Evolutionary conservation across 306 rosid species (phyloP).

Genomic region (Vigna radiata): DNA sequence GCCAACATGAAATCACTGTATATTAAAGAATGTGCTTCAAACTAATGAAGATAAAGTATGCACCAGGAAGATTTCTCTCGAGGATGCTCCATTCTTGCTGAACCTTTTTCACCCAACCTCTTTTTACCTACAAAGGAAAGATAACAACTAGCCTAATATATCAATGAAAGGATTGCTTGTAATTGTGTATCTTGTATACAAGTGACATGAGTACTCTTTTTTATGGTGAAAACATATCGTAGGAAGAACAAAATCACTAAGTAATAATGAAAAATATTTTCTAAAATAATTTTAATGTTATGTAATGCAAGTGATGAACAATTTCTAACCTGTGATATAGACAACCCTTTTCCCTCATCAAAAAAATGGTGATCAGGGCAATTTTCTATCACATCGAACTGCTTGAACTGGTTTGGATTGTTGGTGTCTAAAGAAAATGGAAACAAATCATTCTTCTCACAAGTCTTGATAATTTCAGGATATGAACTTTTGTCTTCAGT

Average conservation of each 20-base stretch:
- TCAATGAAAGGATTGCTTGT: not conserved
- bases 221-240: too few species aligned
- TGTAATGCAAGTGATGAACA: slow-evolving; percentile 9
- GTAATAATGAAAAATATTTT: too few species aligned
- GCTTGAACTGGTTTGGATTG: slow-evolving; percentile 60
- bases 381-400: slow-evolving; percentile 69
- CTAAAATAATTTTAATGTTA: too few species aligned
- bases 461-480: slow-evolving; percentile 48
- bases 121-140: slow-evolving; percentile 59
- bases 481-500: slow-evolving; percentile 43
- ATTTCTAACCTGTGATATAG: slow-evolving; percentile 72
- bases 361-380: slow-evolving; percentile 85
- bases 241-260: too few species aligned
- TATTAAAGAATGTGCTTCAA: slow-evolving; percentile 16
- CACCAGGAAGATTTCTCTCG: slow-evolving; percentile 87
- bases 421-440: slow-evolving; percentile 47
- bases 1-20: not conserved
- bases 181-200: too few species aligned
- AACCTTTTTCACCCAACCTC: slow-evolving; percentile 86
- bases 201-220: too few species aligned
- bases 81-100: slow-evolving; percentile 96
- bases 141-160: slow-evolving; percentile 41
- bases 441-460: slow-evolving; percentile 44
- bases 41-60: slow-evolving; percentile 42
- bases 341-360: slow-evolving; percentile 51